Evolutionary conservation across 495 filamentous ascomycete species (phyloP), one percentile per base, ranked within the genome.

Genomic region (Aspergillus nidulans): DNA sequence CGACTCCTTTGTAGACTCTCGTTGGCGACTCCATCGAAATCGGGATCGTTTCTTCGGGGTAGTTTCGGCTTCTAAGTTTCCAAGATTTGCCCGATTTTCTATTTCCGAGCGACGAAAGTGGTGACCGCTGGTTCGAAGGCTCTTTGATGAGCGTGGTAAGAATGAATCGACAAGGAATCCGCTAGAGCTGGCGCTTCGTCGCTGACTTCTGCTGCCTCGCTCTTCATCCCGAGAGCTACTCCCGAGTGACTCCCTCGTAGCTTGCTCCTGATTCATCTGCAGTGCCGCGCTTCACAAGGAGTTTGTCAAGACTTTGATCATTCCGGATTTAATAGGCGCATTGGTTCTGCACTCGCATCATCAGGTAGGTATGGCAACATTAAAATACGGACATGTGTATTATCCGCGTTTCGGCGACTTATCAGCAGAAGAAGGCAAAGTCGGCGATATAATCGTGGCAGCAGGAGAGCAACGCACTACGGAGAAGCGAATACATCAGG

Each of bases 111-210:
- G 67, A 20, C 55, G 62, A 26, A 62, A 30, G 21, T 56, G 64
- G 28, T 72, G 62, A 23, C 65, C 57, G 46, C 57, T 60, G 2
- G 64, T 54, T 32, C 63, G 59, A 8, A 66, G 54, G 42, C 63
- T 66, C 30, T 55, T 69, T 7, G 72, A 59, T 10, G n/a, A n/a
- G n/a, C 64, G 63, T 23, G 69, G 72, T 12, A 73, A 16, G 19
- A 65, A 57, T 4, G 72, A 70, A 48, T 77, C 75, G 30, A 81
- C 51, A 23, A 81, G 53, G 26, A 81, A 81, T 15, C 75, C 70
- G 47, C 76, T 63, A 1, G 76, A 75, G 60, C 58, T 72, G 40
- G 66, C 68, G 7, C 67, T 68, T 55, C 70, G 67, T 7, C 71
- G 59, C 39, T 67, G 67, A 10, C 54, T 46, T 12, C 57, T 56